phyloP scores from a whole-genome alignment of 139 green algal species.

The Picochlorum sp. region DNA sequence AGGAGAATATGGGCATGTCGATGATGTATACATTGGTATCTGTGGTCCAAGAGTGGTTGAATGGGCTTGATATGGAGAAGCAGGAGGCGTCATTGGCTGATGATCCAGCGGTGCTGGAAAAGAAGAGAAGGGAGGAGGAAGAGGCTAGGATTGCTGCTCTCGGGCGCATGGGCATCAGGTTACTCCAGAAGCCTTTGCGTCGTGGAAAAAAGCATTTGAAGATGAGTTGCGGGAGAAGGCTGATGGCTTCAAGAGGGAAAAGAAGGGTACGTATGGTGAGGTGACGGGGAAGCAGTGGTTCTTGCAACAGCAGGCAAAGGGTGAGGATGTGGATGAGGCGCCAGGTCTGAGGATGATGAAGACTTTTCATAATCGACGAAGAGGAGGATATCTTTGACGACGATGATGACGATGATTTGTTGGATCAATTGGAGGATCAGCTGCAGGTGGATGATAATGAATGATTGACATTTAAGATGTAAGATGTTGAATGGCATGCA shows the following conservation, averaged over 20 bases:
- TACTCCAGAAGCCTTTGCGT: conserved; percentile 60
- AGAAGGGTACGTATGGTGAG: conserved; percentile 7
- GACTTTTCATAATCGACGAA: conserved; percentile 17
- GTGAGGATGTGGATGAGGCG: conserved; percentile 24
- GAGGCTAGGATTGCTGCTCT: conserved; percentile 52
- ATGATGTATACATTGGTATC: conserved; percentile 50
- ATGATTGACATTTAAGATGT: neutral
- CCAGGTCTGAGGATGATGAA: conserved; percentile 16
- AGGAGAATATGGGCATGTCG: conserved; percentile 44
- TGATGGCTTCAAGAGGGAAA: no score
- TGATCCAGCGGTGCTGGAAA: conserved; percentile 38
- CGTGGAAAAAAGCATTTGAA: conserved; percentile 57
- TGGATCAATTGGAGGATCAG: conserved; percentile 20
- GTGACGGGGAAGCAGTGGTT: conserved; percentile 68
- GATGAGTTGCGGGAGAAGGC: conserved; percentile 6
- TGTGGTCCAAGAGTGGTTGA: conserved; percentile 44
- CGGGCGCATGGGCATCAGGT: conserved; percentile 61
- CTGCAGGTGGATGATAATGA: neutral
- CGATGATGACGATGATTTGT: conserved; percentile 18
- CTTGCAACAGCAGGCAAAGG: conserved; percentile 34
- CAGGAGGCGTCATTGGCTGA: conserved; percentile 7
- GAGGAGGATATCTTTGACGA: conserved; percentile 24
- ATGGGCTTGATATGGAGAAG: conserved; percentile 15
- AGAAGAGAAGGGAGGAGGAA: conserved; percentile 44
- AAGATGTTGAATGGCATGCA: no score